These are phyloP conservation scores for Mycena metata DNA, from an alignment of 768 basidiomycete species.

Conservation along the genomic window DNA sequence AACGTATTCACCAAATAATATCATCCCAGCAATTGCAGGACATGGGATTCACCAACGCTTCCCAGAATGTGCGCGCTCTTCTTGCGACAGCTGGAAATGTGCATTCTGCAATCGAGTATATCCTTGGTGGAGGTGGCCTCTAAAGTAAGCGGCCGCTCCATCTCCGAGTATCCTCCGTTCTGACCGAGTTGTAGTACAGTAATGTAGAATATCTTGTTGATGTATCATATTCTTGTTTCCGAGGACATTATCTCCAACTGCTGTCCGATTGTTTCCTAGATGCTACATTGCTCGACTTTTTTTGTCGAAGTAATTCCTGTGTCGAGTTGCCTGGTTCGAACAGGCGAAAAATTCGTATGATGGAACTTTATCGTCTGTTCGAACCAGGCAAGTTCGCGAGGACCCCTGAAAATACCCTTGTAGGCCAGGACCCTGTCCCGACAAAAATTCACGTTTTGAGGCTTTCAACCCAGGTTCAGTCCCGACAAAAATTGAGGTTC, in stretches of 20 bases:
- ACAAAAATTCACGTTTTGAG: too few relatives aligned
- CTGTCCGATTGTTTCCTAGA: not conserved
- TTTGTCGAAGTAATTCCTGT: too few relatives aligned
- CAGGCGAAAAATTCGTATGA: too few relatives aligned
- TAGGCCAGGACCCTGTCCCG: too few relatives aligned
- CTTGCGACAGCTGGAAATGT: constrained; percentile 95
- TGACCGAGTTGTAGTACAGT: not conserved
- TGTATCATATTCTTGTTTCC: constrained; percentile 17
- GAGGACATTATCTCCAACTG: not conserved
- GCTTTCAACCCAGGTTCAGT: too few relatives aligned
- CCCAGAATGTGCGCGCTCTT: constrained; percentile 91
- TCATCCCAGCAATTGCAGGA: constrained; percentile 84
- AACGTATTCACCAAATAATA: not conserved
- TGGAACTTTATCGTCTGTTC: too few relatives aligned
- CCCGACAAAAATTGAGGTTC: too few relatives aligned
- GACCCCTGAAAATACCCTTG: too few relatives aligned
- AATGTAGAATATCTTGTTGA: constrained; percentile 35
- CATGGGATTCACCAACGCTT: constrained; percentile 94
- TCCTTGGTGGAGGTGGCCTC: constrained; percentile 84
- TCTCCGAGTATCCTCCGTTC: not conserved
- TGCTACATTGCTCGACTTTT: too few relatives aligned
- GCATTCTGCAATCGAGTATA: constrained; percentile 93
- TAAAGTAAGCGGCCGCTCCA: constrained; percentile 41
- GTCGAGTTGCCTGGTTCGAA: constrained; percentile 26
- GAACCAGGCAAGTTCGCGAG: too few relatives aligned